Conservation (phyloP, 192 early-diverging fungal genomes). For the Chytriomyces sp. region DNA sequence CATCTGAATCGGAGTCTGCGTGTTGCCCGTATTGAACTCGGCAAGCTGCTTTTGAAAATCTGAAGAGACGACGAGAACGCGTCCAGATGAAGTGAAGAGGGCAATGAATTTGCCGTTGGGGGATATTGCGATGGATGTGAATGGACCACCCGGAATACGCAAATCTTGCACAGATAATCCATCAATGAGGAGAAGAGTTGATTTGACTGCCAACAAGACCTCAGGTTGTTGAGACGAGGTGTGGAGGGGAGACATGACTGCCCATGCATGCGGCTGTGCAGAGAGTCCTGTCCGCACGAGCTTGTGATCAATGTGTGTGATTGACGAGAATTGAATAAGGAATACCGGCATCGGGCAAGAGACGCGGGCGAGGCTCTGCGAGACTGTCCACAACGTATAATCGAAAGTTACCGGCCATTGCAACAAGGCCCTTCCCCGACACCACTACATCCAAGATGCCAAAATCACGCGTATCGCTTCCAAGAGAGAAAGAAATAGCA, state of each 20-base stretch:
- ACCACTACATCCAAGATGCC: conserved; percentile 84
- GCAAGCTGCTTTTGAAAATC: conserved; percentile 94
- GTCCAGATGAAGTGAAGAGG: conserved; percentile 68
- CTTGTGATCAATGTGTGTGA: not conserved
- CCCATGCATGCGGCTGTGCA: conserved; percentile 80
- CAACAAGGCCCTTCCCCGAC: conserved; percentile 92
- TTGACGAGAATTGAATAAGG: conserved; percentile 8
- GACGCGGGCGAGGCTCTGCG: conserved; percentile 78
- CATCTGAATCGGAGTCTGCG: conserved; percentile 71
- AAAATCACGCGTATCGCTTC: conserved; percentile 80
- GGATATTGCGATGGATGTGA: conserved; percentile 83
- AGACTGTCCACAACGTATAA: conserved; percentile 84
- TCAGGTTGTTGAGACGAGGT: conserved; percentile 88
- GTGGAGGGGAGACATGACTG: conserved; percentile 83
- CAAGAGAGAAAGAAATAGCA: conserved; percentile 76
- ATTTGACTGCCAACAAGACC: conserved; percentile 75
- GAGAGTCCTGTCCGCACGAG: conserved; percentile 47
- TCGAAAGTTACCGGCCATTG: conserved; percentile 78
- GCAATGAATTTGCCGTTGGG: conserved; percentile 94
- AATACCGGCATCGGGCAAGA: conserved; percentile 71
- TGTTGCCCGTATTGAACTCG: conserved; percentile 71
- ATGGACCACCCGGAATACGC: conserved; percentile 76
- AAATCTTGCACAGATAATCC: conserved; percentile 76
- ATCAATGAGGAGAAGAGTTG: conserved; percentile 85
- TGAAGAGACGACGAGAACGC: conserved; percentile 89